Conservation (phyloP, 2,329 filamentous ascomycete species). For the Talaromyces sp. region DNA sequence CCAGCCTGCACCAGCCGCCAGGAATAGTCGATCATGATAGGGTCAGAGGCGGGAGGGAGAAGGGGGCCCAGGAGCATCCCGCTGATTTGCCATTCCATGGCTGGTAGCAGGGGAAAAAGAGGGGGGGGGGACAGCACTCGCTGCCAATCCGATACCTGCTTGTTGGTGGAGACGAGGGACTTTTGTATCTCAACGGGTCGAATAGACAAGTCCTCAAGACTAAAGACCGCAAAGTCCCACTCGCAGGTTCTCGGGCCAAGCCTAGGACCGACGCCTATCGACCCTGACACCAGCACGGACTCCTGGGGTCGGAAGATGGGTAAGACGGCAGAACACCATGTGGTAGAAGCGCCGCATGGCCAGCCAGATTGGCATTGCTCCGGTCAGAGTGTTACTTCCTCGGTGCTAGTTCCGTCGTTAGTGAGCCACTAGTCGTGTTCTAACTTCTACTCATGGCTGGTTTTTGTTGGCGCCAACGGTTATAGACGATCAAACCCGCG, state of each 20-base stretch:
- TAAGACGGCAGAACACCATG: slow-evolving; percentile 3
- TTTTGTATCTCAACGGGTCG: not conserved
- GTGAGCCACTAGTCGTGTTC: not conserved
- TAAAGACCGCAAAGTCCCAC: not conserved
- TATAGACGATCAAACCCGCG: not conserved
- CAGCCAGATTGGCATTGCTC: not conserved
- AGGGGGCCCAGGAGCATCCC: not conserved
- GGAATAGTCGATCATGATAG: not conserved
- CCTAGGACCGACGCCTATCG: not conserved
- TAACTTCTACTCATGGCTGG: not conserved
- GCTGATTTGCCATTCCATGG: not conserved
- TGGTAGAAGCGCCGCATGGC: slow-evolving; percentile 8
- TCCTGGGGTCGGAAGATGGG: not conserved
- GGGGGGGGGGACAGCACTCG: not conserved
- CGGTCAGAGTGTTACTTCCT: not conserved
- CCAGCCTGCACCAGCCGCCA: not conserved
- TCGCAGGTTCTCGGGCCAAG: not conserved
- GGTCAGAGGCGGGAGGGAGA: not conserved
- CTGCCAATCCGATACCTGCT: not conserved
- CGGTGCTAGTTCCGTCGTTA: not conserved
- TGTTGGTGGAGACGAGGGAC: not conserved
- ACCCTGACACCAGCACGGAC: not conserved
- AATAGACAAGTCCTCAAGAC: too few relatives aligned
- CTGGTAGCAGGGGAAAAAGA: not conserved
- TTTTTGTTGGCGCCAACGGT: not conserved